Evolutionary conservation across 1,139 yeast species (phyloP).

Genomic region (Spathaspora sp.): DNA sequence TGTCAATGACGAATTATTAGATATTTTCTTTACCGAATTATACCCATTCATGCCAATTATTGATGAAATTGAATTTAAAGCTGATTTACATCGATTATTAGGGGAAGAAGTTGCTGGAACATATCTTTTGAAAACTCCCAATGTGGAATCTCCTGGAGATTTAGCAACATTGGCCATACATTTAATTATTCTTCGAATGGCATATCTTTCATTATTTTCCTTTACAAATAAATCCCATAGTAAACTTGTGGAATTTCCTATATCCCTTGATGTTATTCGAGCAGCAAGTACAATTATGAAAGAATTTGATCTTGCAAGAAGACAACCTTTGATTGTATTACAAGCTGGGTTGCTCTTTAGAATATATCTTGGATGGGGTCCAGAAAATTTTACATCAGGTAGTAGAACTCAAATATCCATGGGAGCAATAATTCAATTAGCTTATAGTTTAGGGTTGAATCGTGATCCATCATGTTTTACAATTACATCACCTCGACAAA

Average conservation of each 20-base stretch:
- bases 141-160: conserved; percentile 24
- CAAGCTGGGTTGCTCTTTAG: conserved; percentile 42
- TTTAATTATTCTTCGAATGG: conserved; percentile 24
- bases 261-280: conserved; percentile 28
- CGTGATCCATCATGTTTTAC: conserved; percentile 47
- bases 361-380: conserved; percentile 26
- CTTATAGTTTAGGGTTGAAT: conserved; percentile 50
- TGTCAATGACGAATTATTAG: conserved; percentile 10
- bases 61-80: conserved; percentile 33
- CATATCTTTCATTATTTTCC: conserved; percentile 24
- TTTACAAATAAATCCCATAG: background rate
- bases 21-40: conserved; percentile 37
- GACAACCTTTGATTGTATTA: conserved; percentile 45
- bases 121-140: conserved; percentile 18
- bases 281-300: conserved; percentile 35
- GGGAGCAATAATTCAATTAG: conserved; percentile 49
- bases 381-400: conserved; percentile 25
- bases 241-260: conserved; percentile 23
- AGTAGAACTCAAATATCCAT: conserved; percentile 16
- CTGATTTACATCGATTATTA: conserved; percentile 19
- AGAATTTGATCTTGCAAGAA: conserved; percentile 35
- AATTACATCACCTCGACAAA: conserved; percentile 3
- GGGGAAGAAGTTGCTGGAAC: conserved; percentile 12
- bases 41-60: conserved; percentile 49
- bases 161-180: conserved; percentile 28